A percentile compares a stretch with the other conserved stretches of the same genome.
Conservation (phyloP, 2,329 filamentous ascomycete genomes). For the Epichloe coenophiala region DNA sequence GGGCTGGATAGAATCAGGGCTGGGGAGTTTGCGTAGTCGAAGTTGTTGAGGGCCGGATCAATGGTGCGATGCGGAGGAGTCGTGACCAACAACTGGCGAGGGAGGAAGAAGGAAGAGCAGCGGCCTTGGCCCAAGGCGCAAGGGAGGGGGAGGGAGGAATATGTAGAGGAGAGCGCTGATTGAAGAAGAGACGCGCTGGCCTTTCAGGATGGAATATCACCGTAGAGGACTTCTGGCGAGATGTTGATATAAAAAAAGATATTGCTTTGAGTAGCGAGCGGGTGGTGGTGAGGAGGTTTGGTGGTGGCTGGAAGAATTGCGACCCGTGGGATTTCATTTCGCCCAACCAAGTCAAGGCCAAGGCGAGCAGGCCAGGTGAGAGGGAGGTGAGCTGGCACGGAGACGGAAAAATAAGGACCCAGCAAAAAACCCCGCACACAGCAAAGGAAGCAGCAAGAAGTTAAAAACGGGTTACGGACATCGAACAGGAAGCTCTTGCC, state of each 20-base stretch:
- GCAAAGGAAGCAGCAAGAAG: background rate
- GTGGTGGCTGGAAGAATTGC: constrained; percentile 1
- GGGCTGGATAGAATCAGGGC: background rate
- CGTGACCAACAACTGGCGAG: constrained; percentile 1
- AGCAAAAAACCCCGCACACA: background rate
- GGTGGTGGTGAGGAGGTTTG: background rate
- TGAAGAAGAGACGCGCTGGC: background rate
- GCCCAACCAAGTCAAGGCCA: background rate
- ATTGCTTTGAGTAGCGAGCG: background rate
- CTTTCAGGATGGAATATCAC: background rate
- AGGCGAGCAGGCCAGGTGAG: background rate
- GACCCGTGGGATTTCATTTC: background rate
- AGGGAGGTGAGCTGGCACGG: background rate
- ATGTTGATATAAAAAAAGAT: constrained; percentile 1
- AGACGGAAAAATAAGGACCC: background rate
- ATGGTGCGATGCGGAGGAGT: constrained; percentile 2
- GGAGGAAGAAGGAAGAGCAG: background rate
- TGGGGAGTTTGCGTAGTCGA: background rate
- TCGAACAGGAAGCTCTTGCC: no score
- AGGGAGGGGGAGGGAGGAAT: background rate
- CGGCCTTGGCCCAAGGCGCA: background rate
- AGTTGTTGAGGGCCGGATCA: constrained; percentile 2
- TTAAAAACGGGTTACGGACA: no score
- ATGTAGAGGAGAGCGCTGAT: background rate
- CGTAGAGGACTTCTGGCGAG: background rate